Evolutionary conservation across 2,329 filamentous ascomycete species (phyloP), one percentile per base, ranked within the genome.

Genomic region (Colletotrichum sp.): DNA sequence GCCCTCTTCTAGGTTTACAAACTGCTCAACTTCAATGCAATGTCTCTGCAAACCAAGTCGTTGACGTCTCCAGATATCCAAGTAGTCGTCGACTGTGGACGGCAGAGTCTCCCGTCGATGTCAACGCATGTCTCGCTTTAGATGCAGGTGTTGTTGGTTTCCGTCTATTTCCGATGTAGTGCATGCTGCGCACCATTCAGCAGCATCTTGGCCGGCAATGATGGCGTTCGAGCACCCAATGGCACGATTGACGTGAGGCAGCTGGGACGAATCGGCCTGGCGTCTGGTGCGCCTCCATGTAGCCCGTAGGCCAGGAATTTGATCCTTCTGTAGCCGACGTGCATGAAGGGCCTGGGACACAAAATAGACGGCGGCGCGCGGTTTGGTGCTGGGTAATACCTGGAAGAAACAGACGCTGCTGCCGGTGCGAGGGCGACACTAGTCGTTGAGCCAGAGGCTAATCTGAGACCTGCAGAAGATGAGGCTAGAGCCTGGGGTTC

Each of bases 381-480:
- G 60, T 28, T 52, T 24, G 28, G 34, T 72, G 38, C 68, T 72
- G 60, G 68, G 63, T 68, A 48, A 32, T 36, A 32, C 70, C 58
- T 68, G 58, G 73, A 30, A 57, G 30, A 32, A 8, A 36, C 52
- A 61, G 72, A 15, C 67, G 57, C 66, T 74, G 58, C 16, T 43
- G 34, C 60, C 52, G 36, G 61, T 66, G 58, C 36, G 55, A 75
- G 63, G 24, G 61, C 38, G 74, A 58, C 70, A 69, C 36, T 61
- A 65, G 34, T 48, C 58, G 64, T 43, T 28, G 30, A 65, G 36
- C 58, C 16, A 52, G 64, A 76, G 64, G 70, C 64, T 68, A 60
- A 73, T 75, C 63, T 69, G 32, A 68, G 64, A 73, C 70, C 30
- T 69, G 74, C 58, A 73, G 63, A 74, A 34, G 28, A 26, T 18